These are phyloP conservation scores for Leccinellum rugosiceps DNA, from an alignment of 768 basidiomycete genomes.

Conservation along the genomic window DNA sequence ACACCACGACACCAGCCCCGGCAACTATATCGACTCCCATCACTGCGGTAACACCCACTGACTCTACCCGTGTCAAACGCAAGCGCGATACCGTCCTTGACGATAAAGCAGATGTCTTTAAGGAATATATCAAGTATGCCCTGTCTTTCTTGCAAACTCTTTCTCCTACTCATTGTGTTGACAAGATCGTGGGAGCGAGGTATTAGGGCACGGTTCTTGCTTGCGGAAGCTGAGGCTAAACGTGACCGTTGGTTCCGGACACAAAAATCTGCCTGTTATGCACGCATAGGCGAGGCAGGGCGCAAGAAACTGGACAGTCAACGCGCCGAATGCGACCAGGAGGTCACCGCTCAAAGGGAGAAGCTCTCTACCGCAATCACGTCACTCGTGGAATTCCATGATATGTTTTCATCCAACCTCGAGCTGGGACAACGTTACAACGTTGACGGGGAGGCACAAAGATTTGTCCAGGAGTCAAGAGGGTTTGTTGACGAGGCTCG, in stretches of 20 bases:
- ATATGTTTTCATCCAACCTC: slow-evolving; percentile 19
- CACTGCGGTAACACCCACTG: slow-evolving; percentile 12
- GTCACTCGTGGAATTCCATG: slow-evolving; percentile 22
- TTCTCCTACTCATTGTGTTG: neutral
- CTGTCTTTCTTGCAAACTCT: neutral
- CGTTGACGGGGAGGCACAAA: slow-evolving; percentile 16
- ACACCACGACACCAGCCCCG: slow-evolving; percentile 4
- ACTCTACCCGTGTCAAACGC: slow-evolving; percentile 22
- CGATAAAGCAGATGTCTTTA: slow-evolving; percentile 24
- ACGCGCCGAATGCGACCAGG: slow-evolving; percentile 28
- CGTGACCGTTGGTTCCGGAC: slow-evolving; percentile 29
- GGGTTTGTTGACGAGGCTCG: slow-evolving; percentile 25
- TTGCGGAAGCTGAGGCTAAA: slow-evolving; percentile 29
- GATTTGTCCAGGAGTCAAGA: slow-evolving; percentile 26
- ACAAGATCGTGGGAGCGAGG: slow-evolving; percentile 30
- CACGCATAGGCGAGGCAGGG: slow-evolving; percentile 31
- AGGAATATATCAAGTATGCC: slow-evolving; percentile 30
- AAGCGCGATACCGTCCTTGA: slow-evolving; percentile 22
- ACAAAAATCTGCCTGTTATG: slow-evolving; percentile 29
- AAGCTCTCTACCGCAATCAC: slow-evolving; percentile 25
- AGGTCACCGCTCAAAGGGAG: slow-evolving; percentile 19
- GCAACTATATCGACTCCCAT: slow-evolving; percentile 12
- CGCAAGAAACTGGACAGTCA: slow-evolving; percentile 27
- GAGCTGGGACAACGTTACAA: slow-evolving; percentile 30
- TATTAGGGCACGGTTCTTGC: slow-evolving; percentile 24